A percentile compares a stretch with the other conserved stretches of the same genome.
Conservation (phyloP, 2,329 filamentous ascomycete genomes). For the Cercospora nicotianae region DNA sequence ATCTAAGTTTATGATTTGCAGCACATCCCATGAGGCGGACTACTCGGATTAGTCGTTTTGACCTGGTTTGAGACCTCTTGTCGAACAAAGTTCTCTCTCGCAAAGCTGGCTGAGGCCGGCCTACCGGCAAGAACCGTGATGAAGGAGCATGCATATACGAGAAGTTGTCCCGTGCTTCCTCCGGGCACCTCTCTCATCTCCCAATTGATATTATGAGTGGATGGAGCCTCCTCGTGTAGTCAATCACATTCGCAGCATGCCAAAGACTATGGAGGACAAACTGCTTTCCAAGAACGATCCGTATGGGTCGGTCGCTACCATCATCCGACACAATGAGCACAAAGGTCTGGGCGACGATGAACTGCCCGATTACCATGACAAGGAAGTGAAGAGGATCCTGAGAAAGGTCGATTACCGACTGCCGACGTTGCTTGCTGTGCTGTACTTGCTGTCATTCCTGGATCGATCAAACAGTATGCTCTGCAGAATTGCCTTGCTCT, state of each 20-base stretch:
- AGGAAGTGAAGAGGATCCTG: conserved; percentile 51
- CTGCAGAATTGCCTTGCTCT: neutral
- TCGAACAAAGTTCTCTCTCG: neutral
- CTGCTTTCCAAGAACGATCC: conserved; percentile 4
- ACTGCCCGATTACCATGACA: conserved; percentile 23
- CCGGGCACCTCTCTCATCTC: neutral
- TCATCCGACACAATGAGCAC: conserved; percentile 18
- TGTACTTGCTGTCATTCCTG: conserved; percentile 51
- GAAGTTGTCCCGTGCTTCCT: neutral
- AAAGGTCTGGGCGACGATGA: conserved; percentile 20
- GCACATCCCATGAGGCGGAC: conserved; percentile 11
- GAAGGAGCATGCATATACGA: conserved; percentile 6
- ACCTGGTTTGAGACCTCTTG: neutral
- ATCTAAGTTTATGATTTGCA: neutral
- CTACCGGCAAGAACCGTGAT: neutral
- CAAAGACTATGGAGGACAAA: conserved; percentile 16
- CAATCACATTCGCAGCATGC: conserved; percentile 9
- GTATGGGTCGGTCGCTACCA: neutral
- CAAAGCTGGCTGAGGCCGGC: conserved; percentile 4
- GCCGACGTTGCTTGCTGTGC: conserved; percentile 36
- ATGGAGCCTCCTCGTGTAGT: conserved; percentile 1
- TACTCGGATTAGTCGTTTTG: neutral
- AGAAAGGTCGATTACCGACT: conserved; percentile 40
- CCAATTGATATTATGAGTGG: neutral
- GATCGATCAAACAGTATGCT: conserved; percentile 26